Base-by-base conservation (phyloP, 768 basidiomycete genomes). In the Lactarius hengduanensis region DNA sequence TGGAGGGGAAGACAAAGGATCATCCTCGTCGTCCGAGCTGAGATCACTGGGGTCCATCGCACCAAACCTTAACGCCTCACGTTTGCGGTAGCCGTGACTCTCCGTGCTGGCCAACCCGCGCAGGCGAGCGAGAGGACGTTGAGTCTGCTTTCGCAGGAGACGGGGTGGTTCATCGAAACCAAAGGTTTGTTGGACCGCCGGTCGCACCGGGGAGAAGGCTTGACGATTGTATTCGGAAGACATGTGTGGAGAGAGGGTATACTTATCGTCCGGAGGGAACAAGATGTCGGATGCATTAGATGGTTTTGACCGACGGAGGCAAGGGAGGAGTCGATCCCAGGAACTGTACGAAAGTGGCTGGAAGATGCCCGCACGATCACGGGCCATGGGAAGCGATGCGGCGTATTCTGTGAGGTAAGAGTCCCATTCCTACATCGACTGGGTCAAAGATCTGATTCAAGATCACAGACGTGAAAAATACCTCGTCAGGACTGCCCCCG, bases 401-500 rank as follows among this genome's bases (percentile, higher is more conserved):
- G 83, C 76, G 65, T 88, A 89, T 32, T 83, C 80, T 4, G 86
- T 81, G 26, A 91, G 82, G 66, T 87, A 89, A 26, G 75, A 78
- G 69, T 90, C 86, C 88, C 88, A 91, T 78, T 86, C 86, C 87
- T 88, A 62, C 9, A 18, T 47, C 20, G 40, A 5, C 15, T n/a
- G 59, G 30, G 53, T 34, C 45, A 58, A 36, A n/a, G 47, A 40
- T 28, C 30, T 1, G 18, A 38, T 15, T 22, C 15, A 18, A 8
- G 30, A 15, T 22, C 5, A 63, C 32, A 16, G 54, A 26, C 61
- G 8, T 22, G 50, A 56, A 7, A 38, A 78, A 32, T 65, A 86
- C 86, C 82, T 89, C 82, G 70, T 89, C 88, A 16, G 88, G 88
- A 75, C 85, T 85, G 70, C 88, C 87, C 26, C 88, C 89, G 34